A percentile compares a stretch with the other conserved stretches of the same genome.
phyloP scores from a whole-genome alignment of 1,284 basidiomycete species.

The Acaromyces ingoldii region DNA sequence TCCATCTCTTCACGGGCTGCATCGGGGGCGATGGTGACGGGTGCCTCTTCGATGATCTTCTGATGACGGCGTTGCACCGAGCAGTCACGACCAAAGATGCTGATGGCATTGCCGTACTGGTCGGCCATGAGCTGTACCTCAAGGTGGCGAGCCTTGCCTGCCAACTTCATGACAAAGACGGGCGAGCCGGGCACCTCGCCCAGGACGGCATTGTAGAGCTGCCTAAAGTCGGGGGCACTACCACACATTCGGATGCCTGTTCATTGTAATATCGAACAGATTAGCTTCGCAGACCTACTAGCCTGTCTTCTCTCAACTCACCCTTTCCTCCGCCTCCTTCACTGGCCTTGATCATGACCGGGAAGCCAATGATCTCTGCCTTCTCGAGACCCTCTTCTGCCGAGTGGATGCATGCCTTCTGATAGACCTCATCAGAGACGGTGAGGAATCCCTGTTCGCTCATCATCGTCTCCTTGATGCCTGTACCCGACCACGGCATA shows the following conservation, averaged over 20 bases:
- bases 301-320: background rate
- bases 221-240: constrained; percentile 75
- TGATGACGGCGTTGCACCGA: constrained; percentile 99
- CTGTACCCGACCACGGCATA: constrained; percentile 97
- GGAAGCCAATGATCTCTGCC: constrained; percentile 87
- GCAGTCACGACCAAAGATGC: constrained; percentile 97
- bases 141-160: constrained; percentile 90
- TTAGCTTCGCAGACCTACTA: background rate
- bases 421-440: constrained; percentile 86
- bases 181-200: constrained; percentile 95
- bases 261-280: background rate
- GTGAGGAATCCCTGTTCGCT: constrained; percentile 86
- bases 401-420: constrained; percentile 78
- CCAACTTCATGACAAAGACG: constrained; percentile 99
- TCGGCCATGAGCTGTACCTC: constrained; percentile 98
- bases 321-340: constrained; percentile 99
- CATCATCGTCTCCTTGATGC: constrained; percentile 80
- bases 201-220: constrained; percentile 84
- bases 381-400: constrained; percentile 82
- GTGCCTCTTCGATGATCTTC: constrained; percentile 99
- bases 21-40: constrained; percentile 80
- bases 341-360: constrained; percentile 99
- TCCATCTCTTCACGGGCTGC: constrained; percentile 89
- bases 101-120: constrained; percentile 99
- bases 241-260: constrained; percentile 45